Base-by-base conservation (phyloP, 495 filamentous ascomycete genomes). In the Pseudoneurospora amorphoporcata region DNA sequence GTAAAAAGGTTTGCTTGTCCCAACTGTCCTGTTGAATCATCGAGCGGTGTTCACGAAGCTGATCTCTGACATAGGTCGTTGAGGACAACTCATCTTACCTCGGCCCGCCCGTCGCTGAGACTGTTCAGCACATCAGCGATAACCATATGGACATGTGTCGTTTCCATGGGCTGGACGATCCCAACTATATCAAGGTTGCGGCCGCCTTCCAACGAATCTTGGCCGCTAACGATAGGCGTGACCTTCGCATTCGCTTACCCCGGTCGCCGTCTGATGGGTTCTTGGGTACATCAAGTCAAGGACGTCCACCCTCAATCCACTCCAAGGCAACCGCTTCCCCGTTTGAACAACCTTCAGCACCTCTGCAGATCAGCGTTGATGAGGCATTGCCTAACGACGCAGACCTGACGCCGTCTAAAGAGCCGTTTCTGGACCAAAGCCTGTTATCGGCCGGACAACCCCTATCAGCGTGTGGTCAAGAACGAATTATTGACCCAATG, bases 111-210 rank as follows among this genome's bases (percentile, higher is more conserved):
- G 29, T 41, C 16, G 8, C 41, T 10, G 53, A 72, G 23, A 68
- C 47, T 16, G 19, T 65, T 4, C 53, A 68, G 38, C 70, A 68
- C 47, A 68, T 72, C 7, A 23, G 53, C 14, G 29, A 39, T 3
- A 68, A 68, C 39, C 70, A 72, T 16, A 72, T 72, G 70, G 53
- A 72, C 37, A 72, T 72, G 70, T 72, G 70, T 41, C 70, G 70
- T 12, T 72, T 72, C 38, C 37, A 65, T 16, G 47, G 35, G 4
- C 10, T 23, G 2, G 32, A n/a, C 5, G 70, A 72, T 68, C 38
- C 35, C 1, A 45, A 38, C 3, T 68, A 72, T 32, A 17, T 68
- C 39, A 72, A 72, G 19, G 70, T 72, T 17, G 53, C 35, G 38
- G 70, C 70, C 3, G 37, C 45, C 8, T 39, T 68, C 8, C 47